Base-by-base conservation (phyloP, 208 protist species). In the Acanthamoeba polyphaga region DNA sequence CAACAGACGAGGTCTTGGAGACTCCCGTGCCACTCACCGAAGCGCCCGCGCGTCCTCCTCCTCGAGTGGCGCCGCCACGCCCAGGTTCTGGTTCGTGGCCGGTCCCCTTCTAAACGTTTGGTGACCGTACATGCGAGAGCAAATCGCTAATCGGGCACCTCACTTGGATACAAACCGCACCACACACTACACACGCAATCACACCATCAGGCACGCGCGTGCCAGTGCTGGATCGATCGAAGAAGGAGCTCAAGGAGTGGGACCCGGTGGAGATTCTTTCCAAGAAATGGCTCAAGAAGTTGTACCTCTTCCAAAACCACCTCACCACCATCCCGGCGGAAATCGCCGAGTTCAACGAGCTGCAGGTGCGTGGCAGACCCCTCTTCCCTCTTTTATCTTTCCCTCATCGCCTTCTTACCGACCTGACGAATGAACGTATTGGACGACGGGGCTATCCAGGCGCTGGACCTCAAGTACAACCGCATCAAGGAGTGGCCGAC, bases 251-350 rank as follows among this genome's bases (percentile, higher is more conserved):
- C 60, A 92, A 68, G 60, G 87, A 92, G 34, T 76, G 55, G 62
- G 87, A 92, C 32, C 27, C 19, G 10, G 60, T 15, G 4, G 80
- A 88, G 51, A 92, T 92, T 32, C 87, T 92, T 34, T 76, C 62
- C 34, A 92, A 92, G 87, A 68, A 68, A 38, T 92, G 64, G 62
- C 87, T 92, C 60, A 92, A 92, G 60, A 92, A 92, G 87, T 62
- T 92, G 19, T 92, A 92, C 34, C 87, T 92, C 87, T 92, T 92
- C 87, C 87, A 92, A 62, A 92, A 92, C 62, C 87, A 76, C 62
- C 29, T 92, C 87, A 38, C 55, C 38, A 76, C 3, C 62, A 92
- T 92, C 53, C 87, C 87, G 12, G 17, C n/a, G 34, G 87, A 76
- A 38, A 76, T 92, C 27, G 55, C 53, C 22, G 43, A 76, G 38